Conservation (phyloP, 805 yeast species). For the Wilhelminamyces savonicus region DNA sequence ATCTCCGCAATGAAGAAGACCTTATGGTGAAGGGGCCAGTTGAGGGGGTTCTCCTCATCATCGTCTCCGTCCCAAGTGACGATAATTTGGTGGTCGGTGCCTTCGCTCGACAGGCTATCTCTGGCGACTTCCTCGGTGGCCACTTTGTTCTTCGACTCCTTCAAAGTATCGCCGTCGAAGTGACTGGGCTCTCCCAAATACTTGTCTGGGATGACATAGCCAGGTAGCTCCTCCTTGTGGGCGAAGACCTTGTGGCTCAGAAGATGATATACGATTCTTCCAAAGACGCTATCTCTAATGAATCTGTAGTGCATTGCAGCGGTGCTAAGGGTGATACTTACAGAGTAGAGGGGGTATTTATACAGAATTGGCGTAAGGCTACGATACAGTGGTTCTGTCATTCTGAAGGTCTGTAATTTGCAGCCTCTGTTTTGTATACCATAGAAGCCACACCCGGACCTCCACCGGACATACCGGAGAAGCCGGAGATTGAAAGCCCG, state of each 20-base stretch:
- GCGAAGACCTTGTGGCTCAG: slow-evolving; percentile 16
- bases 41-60: slow-evolving; percentile 52
- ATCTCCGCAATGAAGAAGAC: slow-evolving; percentile 31
- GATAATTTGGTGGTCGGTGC: slow-evolving; percentile 5
- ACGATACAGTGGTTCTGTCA: too few relatives aligned
- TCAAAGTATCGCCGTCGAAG: background rate
- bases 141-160: background rate
- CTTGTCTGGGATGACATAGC: slow-evolving; percentile 25
- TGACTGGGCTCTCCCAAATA: slow-evolving; percentile 8
- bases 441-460: too few relatives aligned
- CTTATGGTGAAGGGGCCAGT: slow-evolving; percentile 46
- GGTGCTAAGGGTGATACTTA: too few relatives aligned
- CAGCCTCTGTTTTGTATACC: too few relatives aligned
- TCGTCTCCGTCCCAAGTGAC: slow-evolving; percentile 34
- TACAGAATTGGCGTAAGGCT: too few relatives aligned
- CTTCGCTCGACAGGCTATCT: background rate
- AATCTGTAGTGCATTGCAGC: slow-evolving; percentile 11
- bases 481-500: too few relatives aligned
- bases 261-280: slow-evolving; percentile 17
- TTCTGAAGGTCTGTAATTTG: too few relatives aligned
- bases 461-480: too few relatives aligned
- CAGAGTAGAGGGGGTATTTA: background rate
- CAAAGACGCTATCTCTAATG: slow-evolving; percentile 25
- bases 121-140: background rate
- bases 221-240: slow-evolving; percentile 22